phyloP scores from a whole-genome alignment of 2,329 filamentous ascomycete species.

The Stagonosporopsis vannaccii region DNA sequence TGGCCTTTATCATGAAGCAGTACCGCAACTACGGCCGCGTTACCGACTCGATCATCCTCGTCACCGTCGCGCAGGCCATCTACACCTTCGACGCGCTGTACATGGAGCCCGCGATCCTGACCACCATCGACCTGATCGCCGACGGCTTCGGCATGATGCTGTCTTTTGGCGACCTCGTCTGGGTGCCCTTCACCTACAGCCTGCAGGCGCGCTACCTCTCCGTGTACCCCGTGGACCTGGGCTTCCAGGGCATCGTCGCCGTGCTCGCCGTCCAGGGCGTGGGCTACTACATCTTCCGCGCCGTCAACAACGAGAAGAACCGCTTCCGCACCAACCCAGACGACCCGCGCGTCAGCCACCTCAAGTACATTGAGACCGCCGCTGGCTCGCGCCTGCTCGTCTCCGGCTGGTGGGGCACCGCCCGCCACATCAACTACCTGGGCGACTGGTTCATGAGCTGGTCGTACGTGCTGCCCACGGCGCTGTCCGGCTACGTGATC shows the following conservation, averaged over 20 bases:
- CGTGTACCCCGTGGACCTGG: constrained; percentile 81
- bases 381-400: constrained; percentile 81
- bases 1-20: constrained; percentile 85
- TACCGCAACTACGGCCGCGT: constrained; percentile 84
- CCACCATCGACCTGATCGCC: constrained; percentile 91
- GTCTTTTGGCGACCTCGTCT: constrained; percentile 88
- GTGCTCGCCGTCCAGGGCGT: constrained; percentile 72
- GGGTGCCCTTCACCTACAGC: constrained; percentile 90
- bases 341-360: constrained; percentile 78
- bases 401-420: constrained; percentile 91
- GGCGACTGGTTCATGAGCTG: constrained; percentile 95
- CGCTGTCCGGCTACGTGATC: constrained; percentile 81
- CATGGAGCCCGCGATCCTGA: constrained; percentile 88
- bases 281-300: constrained; percentile 92
- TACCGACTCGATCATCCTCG: constrained; percentile 84
- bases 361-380: constrained; percentile 86
- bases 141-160: constrained; percentile 98
- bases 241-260: constrained; percentile 67
- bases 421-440: constrained; percentile 94
- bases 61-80: constrained; percentile 77
- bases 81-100: constrained; percentile 86
- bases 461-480: constrained; percentile 88
- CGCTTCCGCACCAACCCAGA: constrained; percentile 86
- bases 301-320: constrained; percentile 96
- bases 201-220: constrained; percentile 85